Base-by-base conservation (phyloP, 192 early-diverging fungal genomes). In the Anaeromyces robustus region DNA sequence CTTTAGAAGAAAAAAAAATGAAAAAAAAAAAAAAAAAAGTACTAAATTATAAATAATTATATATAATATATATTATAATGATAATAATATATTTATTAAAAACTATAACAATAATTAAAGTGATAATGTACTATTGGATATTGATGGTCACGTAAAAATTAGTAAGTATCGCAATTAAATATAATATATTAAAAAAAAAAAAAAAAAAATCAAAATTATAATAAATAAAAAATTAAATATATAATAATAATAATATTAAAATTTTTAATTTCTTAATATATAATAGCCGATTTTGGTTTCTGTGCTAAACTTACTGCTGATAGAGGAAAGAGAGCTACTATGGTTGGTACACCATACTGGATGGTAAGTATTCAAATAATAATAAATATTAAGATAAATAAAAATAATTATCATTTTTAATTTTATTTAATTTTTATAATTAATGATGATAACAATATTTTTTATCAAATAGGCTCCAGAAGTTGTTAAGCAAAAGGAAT, bases 81-180 rank as follows among this genome's bases (percentile, higher is more conserved):
- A 7, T 34, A 34, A 7, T 34, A 3, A 3, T 34, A 7, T 7
- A 34, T 12, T 34, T 7, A 34, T 7, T 12, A 7, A 7, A 16
- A 41, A 41, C 1, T 1, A 41, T 12, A 41, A 16, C 1, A 41
- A 41, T 12, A 41, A 41, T 12, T 12, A 41, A 12, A 41, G 78
- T 78, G 78, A 78, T 34, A 78, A 78, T 13, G 78, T 78, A 32
- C 32, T 78, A 16, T 78, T 78, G 14, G 78, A 78, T 78, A 32
- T 34, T 17, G 32, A 34, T 2, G 78, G 78, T 14, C 78, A 34
- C 14, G 78, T 78, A 12, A 78, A 78, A 78, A 78, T 78, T 78
- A 83, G 87, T 87, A 86, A 85, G 78, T 77, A 80, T 32, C 13
- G 26, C 3, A 34, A 7, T 7, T 34, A 34, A 7, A 34, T 34